Conservation (phyloP, 2,329 filamentous ascomycete genomes). For the Elsinoe fawcettii region DNA sequence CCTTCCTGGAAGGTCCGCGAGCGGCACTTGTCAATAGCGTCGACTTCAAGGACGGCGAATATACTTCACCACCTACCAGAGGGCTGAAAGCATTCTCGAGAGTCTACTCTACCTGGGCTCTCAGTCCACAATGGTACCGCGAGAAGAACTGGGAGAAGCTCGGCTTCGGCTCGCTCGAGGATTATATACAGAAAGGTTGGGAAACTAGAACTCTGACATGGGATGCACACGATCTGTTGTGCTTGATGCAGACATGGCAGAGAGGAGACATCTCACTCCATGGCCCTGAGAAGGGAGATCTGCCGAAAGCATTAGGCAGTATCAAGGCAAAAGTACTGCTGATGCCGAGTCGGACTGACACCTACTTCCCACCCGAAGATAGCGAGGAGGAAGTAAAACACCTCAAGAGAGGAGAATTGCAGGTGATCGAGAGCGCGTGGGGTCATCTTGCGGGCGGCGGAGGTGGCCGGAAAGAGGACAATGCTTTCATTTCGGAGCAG, state of each 20-base stretch:
- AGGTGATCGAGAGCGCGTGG: conserved; percentile 33
- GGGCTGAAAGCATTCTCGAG: conserved; percentile 32
- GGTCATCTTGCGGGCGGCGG: conserved; percentile 37
- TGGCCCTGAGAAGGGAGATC: conserved; percentile 24
- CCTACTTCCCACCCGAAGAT: conserved; percentile 36
- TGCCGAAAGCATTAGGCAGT: conserved; percentile 29
- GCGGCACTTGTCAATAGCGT: conserved; percentile 38
- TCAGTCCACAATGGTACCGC: conserved; percentile 37
- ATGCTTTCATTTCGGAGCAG: conserved; percentile 25
- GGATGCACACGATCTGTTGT: conserved; percentile 33
- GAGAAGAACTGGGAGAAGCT: conserved; percentile 30
- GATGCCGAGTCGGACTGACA: conserved; percentile 35
- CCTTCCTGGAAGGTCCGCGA: conserved; percentile 49
- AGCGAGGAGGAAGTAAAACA: conserved; percentile 31
- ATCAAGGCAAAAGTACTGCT: conserved; percentile 33
- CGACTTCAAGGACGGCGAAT: conserved; percentile 35
- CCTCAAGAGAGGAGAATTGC: conserved; percentile 28
- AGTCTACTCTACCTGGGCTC: conserved; percentile 35
- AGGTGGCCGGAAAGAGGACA: conserved; percentile 30
- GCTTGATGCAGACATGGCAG: conserved; percentile 37
- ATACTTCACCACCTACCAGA: conserved; percentile 23
- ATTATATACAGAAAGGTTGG: conserved; percentile 29
- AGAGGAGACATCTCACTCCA: conserved; percentile 33
- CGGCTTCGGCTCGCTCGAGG: conserved; percentile 28
- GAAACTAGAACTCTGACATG: conserved; percentile 20